Conservation (phyloP, 768 basidiomycete genomes). For the Floccularia luteovirens region DNA sequence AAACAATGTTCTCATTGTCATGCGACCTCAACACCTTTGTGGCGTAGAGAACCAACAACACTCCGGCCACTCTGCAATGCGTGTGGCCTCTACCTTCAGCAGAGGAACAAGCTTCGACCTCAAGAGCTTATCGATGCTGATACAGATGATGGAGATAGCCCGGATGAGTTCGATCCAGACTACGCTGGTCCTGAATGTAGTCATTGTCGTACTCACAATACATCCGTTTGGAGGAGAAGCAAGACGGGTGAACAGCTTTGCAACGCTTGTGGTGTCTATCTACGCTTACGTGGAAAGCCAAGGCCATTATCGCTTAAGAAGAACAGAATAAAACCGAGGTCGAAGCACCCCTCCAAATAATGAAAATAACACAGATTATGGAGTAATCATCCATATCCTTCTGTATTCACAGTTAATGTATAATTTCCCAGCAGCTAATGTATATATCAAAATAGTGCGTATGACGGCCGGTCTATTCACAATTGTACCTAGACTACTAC, state of each 20-base stretch:
- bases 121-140: conserved; percentile 44
- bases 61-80: conserved; percentile 40
- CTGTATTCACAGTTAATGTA: no score
- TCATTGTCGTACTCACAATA: conserved; percentile 40
- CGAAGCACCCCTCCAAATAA: conserved; percentile 27
- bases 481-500: no score
- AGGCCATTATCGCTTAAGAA: conserved; percentile 36
- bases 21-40: conserved; percentile 39
- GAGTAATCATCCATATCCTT: no score
- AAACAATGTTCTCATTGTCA: conserved; percentile 40
- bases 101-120: conserved; percentile 37
- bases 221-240: conserved; percentile 43
- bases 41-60: conserved; percentile 37
- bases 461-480: no score
- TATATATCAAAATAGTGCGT: no score
- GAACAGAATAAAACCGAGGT: conserved; percentile 41
- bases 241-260: conserved; percentile 42
- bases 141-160: conserved; percentile 27
- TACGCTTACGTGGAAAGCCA: conserved; percentile 36
- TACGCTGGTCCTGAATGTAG: conserved; percentile 37
- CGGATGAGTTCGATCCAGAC: conserved; percentile 30
- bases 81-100: conserved; percentile 39
- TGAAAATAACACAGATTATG: no score
- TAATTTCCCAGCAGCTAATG: no score
- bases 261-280: conserved; percentile 45